phyloP scores from a whole-genome alignment of 164 flowering plant species.

The Dillenia turbinata region DNA sequence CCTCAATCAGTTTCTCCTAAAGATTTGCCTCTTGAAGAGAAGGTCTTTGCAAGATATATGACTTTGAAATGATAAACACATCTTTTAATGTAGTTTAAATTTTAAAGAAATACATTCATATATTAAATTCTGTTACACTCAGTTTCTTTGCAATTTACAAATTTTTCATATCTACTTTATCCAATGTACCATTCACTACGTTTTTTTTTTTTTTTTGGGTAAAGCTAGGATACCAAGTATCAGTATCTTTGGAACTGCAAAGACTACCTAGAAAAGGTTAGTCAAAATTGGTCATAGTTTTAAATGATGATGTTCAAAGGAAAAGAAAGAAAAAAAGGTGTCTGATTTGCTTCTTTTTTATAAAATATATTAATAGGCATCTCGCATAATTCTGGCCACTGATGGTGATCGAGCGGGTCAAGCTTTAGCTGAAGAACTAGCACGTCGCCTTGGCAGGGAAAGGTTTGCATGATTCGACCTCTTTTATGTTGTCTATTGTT shows the following conservation, averaged over 20 bases:
- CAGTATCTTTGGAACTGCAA: slow-evolving; percentile 93
- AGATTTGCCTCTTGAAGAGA: slow-evolving; percentile 48
- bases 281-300: slow-evolving; percentile 2
- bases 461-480: slow-evolving; percentile 33
- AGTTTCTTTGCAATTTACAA: no score
- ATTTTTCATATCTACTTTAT: no score
- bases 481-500: no score
- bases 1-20: slow-evolving; percentile 62
- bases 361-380: slow-evolving; percentile 38
- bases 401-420: slow-evolving; percentile 85
- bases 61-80: no score
- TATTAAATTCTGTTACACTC: no score
- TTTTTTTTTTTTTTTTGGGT: slow-evolving; percentile 15
- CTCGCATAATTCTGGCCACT: slow-evolving; percentile 88
- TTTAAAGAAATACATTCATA: no score
- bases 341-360: background rate
- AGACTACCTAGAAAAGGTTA: slow-evolving; percentile 69
- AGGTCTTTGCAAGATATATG: slow-evolving; percentile 30
- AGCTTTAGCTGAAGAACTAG: slow-evolving; percentile 95
- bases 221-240: slow-evolving; percentile 80
- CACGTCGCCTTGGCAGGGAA: slow-evolving; percentile 94
- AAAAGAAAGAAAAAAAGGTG: no score
- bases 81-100: no score
- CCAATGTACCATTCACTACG: no score
- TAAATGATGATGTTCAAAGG: background rate